These are phyloP conservation scores for Albophoma yamanashiensis DNA, from an alignment of 2,329 filamentous ascomycete species.

Conservation along the genomic window DNA sequence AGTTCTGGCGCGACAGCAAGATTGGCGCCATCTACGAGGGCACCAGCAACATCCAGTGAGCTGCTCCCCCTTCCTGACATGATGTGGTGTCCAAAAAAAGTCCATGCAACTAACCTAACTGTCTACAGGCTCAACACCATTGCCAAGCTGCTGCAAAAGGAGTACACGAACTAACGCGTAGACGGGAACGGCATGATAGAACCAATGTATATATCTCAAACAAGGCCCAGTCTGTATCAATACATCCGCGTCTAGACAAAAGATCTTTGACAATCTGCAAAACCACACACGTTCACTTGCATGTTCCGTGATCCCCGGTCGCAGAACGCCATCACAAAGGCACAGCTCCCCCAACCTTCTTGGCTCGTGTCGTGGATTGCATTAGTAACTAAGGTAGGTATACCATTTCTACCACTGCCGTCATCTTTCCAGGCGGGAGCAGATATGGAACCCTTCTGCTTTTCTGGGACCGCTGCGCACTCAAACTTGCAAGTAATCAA, in stretches of 20 bases:
- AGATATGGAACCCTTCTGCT: not conserved
- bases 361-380: not conserved
- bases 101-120: not conserved
- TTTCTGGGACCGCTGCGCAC: not conserved
- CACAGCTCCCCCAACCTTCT: not conserved
- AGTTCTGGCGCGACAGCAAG: constrained; percentile 96
- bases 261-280: not conserved
- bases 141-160: constrained; percentile 51
- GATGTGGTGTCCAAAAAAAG: too few species aligned
- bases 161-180: constrained; percentile 35
- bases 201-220: not conserved
- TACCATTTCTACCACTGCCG: not conserved
- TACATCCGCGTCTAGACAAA: not conserved
- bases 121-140: constrained; percentile 49
- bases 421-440: not conserved
- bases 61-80: not conserved
- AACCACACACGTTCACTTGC: not conserved
- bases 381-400: not conserved
- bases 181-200: not conserved
- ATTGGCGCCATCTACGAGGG: constrained; percentile 98
- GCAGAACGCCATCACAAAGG: not conserved
- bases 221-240: not conserved
- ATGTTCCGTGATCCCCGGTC: not conserved
- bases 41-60: constrained; percentile 64
- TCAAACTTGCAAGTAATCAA: not conserved